A percentile compares a stretch with the other conserved stretches of the same genome.
Conservation (phyloP, 164 flowering plant species). For the Tetrastigma voinierianum region DNA sequence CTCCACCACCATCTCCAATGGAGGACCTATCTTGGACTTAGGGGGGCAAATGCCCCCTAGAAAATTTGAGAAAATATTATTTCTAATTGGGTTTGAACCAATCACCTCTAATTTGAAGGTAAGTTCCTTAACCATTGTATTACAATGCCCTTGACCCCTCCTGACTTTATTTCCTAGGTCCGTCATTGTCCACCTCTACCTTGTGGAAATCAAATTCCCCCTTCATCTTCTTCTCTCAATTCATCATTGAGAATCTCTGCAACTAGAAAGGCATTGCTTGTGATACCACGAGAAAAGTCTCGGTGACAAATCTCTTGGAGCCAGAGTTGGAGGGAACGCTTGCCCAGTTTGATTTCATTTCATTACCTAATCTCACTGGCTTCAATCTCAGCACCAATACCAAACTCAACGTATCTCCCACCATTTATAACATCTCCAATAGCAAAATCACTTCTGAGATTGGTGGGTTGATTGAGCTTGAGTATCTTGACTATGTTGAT, state of each 20-base stretch:
- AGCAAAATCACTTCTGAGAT: constrained; percentile 40
- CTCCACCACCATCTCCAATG: no score
- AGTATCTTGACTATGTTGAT: constrained; percentile 29
- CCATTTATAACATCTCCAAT: constrained; percentile 34
- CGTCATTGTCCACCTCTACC: no score
- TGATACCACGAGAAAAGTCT: constrained; percentile 21
- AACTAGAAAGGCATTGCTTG: constrained; percentile 53
- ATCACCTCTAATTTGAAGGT: no score
- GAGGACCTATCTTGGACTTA: no score
- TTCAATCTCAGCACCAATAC: constrained; percentile 34
- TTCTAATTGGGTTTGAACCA: no score
- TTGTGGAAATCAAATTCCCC: no score
- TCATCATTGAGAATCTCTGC: constrained; percentile 38
- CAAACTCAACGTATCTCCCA: constrained; percentile 37
- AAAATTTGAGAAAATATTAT: no score
- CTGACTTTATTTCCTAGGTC: no score
- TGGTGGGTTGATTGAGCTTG: constrained; percentile 34
- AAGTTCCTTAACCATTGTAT: no score
- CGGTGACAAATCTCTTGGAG: constrained; percentile 30
- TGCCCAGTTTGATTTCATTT: constrained; percentile 30
- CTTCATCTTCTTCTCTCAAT: constrained; percentile 20
- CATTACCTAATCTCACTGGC: constrained; percentile 37
- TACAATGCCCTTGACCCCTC: no score
- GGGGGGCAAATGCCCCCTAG: no score
- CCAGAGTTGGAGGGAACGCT: constrained; percentile 35